These are phyloP conservation scores for Triadica sebifera DNA, from an alignment of 345 rosid species.

Conservation along the genomic window DNA sequence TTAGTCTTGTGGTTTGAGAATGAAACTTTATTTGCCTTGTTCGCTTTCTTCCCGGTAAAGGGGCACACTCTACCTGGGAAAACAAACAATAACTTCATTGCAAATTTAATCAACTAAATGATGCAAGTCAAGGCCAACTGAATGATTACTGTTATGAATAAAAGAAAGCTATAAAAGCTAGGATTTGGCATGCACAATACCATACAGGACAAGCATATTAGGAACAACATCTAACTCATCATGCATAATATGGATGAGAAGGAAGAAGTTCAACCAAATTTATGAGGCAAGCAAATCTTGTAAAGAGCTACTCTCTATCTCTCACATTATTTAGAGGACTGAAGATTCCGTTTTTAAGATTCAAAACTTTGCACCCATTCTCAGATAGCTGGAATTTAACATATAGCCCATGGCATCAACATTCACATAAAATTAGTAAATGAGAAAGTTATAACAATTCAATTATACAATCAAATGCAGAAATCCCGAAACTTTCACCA, in stretches of 20 bases:
- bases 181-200: not conserved
- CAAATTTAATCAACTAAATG: not conserved
- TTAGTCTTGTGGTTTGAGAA: slow-evolving; percentile 97
- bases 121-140: not conserved
- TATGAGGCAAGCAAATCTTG: not conserved
- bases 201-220: not conserved
- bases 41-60: slow-evolving; percentile 88
- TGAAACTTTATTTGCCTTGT: slow-evolving; percentile 85
- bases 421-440: not conserved
- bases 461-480: not conserved
- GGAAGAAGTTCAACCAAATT: not conserved
- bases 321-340: too few relatives aligned
- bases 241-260: not conserved
- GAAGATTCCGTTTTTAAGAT: too few relatives aligned
- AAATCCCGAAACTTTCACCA: not conserved
- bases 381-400: too few relatives aligned
- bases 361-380: too few relatives aligned
- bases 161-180: not conserved
- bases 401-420: too few relatives aligned
- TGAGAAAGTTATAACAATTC: too few relatives aligned
- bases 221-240: not conserved
- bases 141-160: not conserved
- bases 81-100: not conserved
- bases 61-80: slow-evolving; percentile 83
- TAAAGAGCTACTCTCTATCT: not conserved